A percentile compares a stretch with the other conserved stretches of the same genome.
Conservation (phyloP, 1,139 yeast genomes). For the Hyphopichia fennica region DNA sequence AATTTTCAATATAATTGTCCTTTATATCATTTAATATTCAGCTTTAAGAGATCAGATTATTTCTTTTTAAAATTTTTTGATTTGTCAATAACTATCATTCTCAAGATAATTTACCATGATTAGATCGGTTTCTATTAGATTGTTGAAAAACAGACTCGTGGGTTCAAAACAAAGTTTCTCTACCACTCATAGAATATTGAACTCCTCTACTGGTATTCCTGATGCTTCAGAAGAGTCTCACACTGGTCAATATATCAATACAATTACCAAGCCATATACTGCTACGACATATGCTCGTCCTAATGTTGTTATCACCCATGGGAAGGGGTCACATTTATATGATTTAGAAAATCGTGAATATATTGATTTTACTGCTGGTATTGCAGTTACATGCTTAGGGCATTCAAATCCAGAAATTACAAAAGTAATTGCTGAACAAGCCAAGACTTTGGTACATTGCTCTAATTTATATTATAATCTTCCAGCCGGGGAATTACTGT, state of each 20-base stretch:
- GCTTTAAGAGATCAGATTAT: too few species aligned
- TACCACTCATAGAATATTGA: background rate
- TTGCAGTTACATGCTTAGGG: conserved; percentile 94
- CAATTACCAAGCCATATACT: conserved; percentile 53
- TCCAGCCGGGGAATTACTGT: conserved; percentile 79
- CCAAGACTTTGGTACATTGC: conserved; percentile 71
- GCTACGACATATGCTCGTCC: conserved; percentile 86
- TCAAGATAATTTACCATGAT: background rate
- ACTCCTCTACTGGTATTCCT: background rate
- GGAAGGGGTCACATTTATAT: conserved; percentile 71
- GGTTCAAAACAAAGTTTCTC: background rate
- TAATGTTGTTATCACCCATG: conserved; percentile 65
- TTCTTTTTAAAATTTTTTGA: too few species aligned
- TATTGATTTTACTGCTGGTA: conserved; percentile 91
- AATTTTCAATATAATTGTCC: too few species aligned
- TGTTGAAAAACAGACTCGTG: background rate
- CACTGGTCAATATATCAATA: conserved; percentile 33
- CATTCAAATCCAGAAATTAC: conserved; percentile 78
- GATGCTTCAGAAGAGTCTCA: conserved; percentile 18
- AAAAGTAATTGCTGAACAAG: conserved; percentile 68
- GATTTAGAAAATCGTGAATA: conserved; percentile 78
- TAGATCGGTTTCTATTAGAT: conserved; percentile 1
- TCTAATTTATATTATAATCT: conserved; percentile 84
- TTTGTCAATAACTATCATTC: too few species aligned
- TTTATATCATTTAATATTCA: too few species aligned